These are phyloP conservation scores for Pythium volutum DNA, from an alignment of 352 stramenopile genomes.

Conservation along the genomic window DNA sequence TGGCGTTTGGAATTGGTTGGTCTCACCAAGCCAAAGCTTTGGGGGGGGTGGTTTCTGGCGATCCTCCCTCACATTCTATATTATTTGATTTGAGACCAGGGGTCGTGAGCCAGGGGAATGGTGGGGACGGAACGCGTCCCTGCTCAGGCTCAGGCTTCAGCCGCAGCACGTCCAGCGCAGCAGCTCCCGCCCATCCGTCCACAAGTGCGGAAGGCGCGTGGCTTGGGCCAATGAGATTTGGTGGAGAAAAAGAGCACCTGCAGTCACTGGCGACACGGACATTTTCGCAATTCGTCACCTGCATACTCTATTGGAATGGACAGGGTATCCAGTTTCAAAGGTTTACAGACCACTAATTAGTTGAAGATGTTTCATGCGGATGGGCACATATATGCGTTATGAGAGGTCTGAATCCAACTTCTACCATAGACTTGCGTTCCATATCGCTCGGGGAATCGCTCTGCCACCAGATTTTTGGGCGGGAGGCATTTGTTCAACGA, in stretches of 20 bases:
- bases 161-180: background rate
- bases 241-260: background rate
- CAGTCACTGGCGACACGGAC: background rate
- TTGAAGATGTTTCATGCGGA: too few relatives aligned
- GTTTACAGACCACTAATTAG: too few relatives aligned
- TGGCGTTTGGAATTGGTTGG: too few relatives aligned
- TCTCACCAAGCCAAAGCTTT: background rate
- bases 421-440: too few relatives aligned
- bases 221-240: slow-evolving; percentile 2
- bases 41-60: background rate
- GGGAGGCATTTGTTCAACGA: background rate
- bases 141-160: background rate
- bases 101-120: background rate
- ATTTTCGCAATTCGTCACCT: background rate
- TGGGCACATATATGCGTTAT: too few relatives aligned
- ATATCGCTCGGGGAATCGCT: too few relatives aligned
- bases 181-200: background rate
- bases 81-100: slow-evolving; percentile 5
- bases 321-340: background rate
- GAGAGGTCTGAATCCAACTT: too few relatives aligned
- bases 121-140: background rate
- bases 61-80: slow-evolving; percentile 6
- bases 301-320: too few relatives aligned
- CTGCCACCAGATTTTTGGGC: background rate
- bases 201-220: background rate